Percentiles rank a stretch among this genome's conserved stretches.
phyloP scores from a whole-genome alignment of 2,329 filamentous ascomycete genomes.

The Phyllosticta citriasiana region DNA sequence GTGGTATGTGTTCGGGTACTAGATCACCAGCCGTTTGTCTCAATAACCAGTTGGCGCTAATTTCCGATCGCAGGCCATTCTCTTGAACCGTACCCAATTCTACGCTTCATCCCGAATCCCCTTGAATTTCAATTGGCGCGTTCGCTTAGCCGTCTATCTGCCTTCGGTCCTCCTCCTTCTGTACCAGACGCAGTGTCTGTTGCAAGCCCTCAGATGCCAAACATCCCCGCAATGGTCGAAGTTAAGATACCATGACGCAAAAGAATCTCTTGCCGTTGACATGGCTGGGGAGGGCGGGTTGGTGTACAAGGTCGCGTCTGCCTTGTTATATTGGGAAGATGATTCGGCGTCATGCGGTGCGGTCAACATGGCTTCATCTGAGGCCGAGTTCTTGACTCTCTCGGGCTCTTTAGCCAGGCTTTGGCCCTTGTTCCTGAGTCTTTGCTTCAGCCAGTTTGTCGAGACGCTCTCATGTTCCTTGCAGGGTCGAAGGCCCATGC shows the following conservation, averaged over 20 bases:
- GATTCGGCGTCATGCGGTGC: constrained; percentile 67
- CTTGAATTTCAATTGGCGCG: constrained; percentile 63
- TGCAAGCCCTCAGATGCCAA: constrained; percentile 87
- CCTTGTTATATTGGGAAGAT: constrained; percentile 60
- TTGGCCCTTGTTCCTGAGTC: constrained; percentile 63
- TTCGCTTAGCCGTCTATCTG: constrained; percentile 59
- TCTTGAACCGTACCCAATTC: constrained; percentile 85
- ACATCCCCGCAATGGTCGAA: constrained; percentile 45
- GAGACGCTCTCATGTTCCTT: constrained; percentile 83
- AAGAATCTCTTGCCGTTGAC: constrained; percentile 34
- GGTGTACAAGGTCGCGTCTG: constrained; percentile 62
- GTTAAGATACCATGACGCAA: constrained; percentile 37
- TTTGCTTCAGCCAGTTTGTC: constrained; percentile 70
- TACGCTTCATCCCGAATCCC: constrained; percentile 82
- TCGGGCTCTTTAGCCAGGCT: constrained; percentile 67
- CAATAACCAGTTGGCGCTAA: neutral
- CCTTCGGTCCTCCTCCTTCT: constrained; percentile 61
- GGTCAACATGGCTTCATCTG: constrained; percentile 54
- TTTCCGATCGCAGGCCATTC: constrained; percentile 48
- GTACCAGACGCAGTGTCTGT: constrained; percentile 56
- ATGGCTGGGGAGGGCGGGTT: constrained; percentile 53
- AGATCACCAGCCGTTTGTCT: neutral
- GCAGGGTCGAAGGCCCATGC: constrained; percentile 67
- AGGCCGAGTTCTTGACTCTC: constrained; percentile 43
- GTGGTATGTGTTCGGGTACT: constrained; percentile 43